phyloP scores from a whole-genome alignment of 768 basidiomycete genomes.

The Auricularia sp. region DNA sequence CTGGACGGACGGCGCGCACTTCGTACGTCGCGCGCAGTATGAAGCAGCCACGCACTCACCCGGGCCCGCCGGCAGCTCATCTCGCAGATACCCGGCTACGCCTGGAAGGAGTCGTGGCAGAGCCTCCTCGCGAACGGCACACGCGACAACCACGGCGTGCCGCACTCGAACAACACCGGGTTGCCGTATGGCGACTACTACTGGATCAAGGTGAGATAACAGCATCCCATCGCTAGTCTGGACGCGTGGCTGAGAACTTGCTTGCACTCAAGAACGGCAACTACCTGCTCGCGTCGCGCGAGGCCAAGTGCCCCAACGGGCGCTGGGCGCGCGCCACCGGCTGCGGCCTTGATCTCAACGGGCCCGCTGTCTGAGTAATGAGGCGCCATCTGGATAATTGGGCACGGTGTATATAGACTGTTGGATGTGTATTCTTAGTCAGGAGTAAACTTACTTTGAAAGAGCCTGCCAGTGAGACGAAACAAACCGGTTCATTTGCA shows the following conservation, averaged over 20 bases:
- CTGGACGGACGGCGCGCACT: not conserved
- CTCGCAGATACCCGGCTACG: slow-evolving; percentile 35
- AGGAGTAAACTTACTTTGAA: too few species aligned
- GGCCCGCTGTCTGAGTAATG: not conserved
- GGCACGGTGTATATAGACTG: too few species aligned
- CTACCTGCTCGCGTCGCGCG: not conserved
- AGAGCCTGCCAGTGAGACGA: too few species aligned
- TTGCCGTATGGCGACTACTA: not conserved
- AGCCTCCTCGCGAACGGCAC: slow-evolving; percentile 58
- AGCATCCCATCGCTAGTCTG: not conserved
- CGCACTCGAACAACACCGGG: slow-evolving; percentile 1
- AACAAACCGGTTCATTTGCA: too few species aligned
- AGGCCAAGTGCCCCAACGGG: not conserved
- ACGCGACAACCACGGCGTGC: slow-evolving; percentile 36
- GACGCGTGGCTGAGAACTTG: not conserved
- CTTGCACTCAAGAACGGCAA: not conserved
- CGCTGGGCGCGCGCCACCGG: not conserved
- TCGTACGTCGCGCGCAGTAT: not conserved
- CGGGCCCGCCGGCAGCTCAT: slow-evolving; percentile 27
- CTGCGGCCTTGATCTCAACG: not conserved
- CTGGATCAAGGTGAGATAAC: not conserved
- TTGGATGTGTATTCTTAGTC: too few species aligned
- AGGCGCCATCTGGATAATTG: too few species aligned
- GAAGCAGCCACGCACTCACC: not conserved
- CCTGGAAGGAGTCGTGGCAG: slow-evolving; percentile 53